These are phyloP conservation scores for Globisporangium mamillatum DNA, from an alignment of 352 stramenopile species.

Conservation along the genomic window DNA sequence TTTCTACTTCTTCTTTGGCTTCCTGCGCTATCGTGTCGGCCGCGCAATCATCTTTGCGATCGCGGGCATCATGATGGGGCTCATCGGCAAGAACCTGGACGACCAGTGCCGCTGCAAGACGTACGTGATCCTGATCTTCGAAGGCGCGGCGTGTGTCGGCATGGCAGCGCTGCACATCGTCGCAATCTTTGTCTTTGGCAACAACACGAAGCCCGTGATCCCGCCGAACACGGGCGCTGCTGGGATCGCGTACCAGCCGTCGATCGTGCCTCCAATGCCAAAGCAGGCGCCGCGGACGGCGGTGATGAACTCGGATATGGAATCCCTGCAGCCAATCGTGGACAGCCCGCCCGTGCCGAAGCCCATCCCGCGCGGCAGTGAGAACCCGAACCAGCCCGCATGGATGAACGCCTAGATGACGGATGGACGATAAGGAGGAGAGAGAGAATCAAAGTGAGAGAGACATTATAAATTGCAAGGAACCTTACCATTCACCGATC, in stretches of 20 bases:
- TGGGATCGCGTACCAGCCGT: constrained; percentile 1
- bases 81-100: constrained; percentile 58
- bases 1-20: constrained; percentile 84
- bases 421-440: not conserved
- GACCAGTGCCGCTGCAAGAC: constrained; percentile 46
- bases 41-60: constrained; percentile 51
- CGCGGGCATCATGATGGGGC: constrained; percentile 57
- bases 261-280: constrained; percentile 5
- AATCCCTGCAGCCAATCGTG: not conserved
- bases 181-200: constrained; percentile 47
- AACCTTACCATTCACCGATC: not conserved
- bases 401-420: constrained; percentile 19
- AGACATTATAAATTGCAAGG: not conserved
- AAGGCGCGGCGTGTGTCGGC: constrained; percentile 49
- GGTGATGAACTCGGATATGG: not conserved
- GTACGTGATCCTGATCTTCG: constrained; percentile 50
- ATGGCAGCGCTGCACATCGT: constrained; percentile 40
- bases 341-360: constrained; percentile 1
- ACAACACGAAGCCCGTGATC: constrained; percentile 35
- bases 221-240: not conserved
- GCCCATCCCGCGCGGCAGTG: not conserved
- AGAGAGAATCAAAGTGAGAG: not conserved
- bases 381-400: constrained; percentile 10
- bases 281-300: constrained; percentile 4
- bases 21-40: constrained; percentile 71